phyloP scores from a whole-genome alignment of 164 flowering plant species.

The Hamamelis virginiana region DNA sequence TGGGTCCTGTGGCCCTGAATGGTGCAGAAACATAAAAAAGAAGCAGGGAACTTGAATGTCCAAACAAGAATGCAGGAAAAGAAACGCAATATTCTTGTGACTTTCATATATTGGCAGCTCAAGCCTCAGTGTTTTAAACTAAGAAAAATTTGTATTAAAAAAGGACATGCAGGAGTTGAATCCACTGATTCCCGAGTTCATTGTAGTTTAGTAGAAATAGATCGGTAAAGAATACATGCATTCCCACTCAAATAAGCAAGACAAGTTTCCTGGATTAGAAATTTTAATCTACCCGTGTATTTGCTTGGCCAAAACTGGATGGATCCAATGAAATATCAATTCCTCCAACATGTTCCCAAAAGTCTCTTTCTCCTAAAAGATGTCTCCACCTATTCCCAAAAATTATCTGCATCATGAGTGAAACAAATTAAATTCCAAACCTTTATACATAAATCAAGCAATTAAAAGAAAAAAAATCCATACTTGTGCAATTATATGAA shows the following conservation, averaged over 20 bases:
- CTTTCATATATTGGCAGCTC: neutral
- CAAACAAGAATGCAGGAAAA: neutral
- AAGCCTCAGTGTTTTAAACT: neutral
- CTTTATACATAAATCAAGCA: neutral
- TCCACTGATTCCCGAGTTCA: neutral
- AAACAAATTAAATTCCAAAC: neutral
- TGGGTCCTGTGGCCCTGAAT: neutral
- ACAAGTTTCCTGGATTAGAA: neutral
- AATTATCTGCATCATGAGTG: constrained; percentile 59
- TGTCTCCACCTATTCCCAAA: constrained; percentile 99
- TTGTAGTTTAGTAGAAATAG: neutral
- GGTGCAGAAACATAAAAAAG: neutral
- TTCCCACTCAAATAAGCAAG: neutral
- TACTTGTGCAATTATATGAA: no score
- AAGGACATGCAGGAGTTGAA: neutral
- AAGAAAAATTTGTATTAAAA: no score
- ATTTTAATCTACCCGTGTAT: constrained; percentile 58
- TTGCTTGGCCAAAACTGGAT: constrained; percentile 98
- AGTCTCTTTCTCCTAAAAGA: constrained; percentile 81
- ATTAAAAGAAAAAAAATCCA: no score
- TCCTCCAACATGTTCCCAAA: constrained; percentile 98
- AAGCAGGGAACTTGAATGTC: neutral
- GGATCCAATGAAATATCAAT: constrained; percentile 87
- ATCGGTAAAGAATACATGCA: no score
- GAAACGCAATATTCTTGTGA: no score